Evolutionary conservation across 352 stramenopile species (phyloP), one percentile per base, ranked within the genome.

Genomic region (Labyrinthula sp.): DNA sequence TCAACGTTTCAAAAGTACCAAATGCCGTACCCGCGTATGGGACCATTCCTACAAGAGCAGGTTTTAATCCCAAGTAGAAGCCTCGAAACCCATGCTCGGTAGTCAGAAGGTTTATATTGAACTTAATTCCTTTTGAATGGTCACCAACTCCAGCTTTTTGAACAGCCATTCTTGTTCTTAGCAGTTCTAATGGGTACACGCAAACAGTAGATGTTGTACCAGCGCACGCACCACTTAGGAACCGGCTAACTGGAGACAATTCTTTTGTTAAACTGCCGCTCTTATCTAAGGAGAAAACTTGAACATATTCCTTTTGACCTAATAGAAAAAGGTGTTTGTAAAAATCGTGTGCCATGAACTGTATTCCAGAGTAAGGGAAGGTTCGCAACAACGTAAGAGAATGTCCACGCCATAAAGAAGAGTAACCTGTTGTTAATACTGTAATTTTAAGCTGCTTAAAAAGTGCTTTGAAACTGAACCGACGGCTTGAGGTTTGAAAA

Each of bases 291-390:
- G 10, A 15, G n/a, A 15, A 10, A n/a, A 33, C 10, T 12, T 10
- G 10, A n/a, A n/a, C 28, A 12, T 10, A 10, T 12, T 33, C 28
- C 28, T 33, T 10, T n/a, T n/a, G 14, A 12, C 54, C 25, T 2
- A 37, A 30, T 2, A 56, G 25, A 12, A 54, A 7, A 25, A 57
- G 1, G 1, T 45, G 47, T 48, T 79, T 81, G 29, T 68, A 69
- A 20, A 61, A 54, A 56, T 86, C 72, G 62, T 82, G 85, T 9
- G 79, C 63, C 62, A 82, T 77, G 49, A 85, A 85, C 56, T 86
- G 75, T 58, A 80, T 79, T 2, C 71, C 76, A 9, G 65, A 65
- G 57, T 88, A 88, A 2, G 76, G 76, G 62, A 83, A 78, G 1
- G 86, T 75, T 28, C 75, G 62, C 40, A 81, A 67, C 58, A 85